These are phyloP conservation scores for Kazachstania sp. DNA, from an alignment of 1,139 yeast species.

Conservation along the genomic window DNA sequence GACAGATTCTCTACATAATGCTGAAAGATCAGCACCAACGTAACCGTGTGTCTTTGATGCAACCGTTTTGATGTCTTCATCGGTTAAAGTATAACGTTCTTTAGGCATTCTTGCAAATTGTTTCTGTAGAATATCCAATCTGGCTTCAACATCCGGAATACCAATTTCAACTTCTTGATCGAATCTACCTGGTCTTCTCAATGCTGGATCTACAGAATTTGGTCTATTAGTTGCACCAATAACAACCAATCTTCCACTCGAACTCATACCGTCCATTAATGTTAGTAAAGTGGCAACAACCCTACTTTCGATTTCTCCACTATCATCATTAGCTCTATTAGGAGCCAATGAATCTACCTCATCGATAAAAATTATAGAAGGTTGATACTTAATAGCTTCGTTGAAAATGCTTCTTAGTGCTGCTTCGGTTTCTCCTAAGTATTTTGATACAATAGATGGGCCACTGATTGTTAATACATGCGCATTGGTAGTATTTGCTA, in stretches of 20 bases:
- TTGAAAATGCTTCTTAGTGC: conserved; percentile 70
- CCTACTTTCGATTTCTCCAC: conserved; percentile 82
- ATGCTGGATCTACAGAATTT: conserved; percentile 72
- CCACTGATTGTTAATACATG: conserved; percentile 84
- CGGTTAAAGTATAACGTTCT: conserved; percentile 46
- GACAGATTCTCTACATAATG: conserved; percentile 81
- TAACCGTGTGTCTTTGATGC: conserved; percentile 69
- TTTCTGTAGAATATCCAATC: conserved; percentile 53
- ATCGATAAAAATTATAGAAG: conserved; percentile 79
- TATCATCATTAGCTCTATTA: conserved; percentile 67
- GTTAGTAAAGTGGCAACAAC: conserved; percentile 84
- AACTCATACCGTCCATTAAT: conserved; percentile 83
- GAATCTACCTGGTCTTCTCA: conserved; percentile 87
- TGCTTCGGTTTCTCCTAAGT: conserved; percentile 87
- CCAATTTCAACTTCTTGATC: conserved; percentile 81
- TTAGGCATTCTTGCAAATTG: conserved; percentile 53
- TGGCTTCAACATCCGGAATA: conserved; percentile 62
- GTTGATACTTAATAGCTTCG: conserved; percentile 80
- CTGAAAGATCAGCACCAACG: conserved; percentile 84
- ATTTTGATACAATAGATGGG: conserved; percentile 85
- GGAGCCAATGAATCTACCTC: conserved; percentile 92
- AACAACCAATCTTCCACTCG: conserved; percentile 57
- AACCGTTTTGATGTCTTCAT: conserved; percentile 45
- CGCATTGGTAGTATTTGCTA: conserved; percentile 63
- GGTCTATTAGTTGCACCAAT: conserved; percentile 83